Base-by-base conservation (phyloP, 2,329 filamentous ascomycete genomes). In the Lecanicillium sp. region DNA sequence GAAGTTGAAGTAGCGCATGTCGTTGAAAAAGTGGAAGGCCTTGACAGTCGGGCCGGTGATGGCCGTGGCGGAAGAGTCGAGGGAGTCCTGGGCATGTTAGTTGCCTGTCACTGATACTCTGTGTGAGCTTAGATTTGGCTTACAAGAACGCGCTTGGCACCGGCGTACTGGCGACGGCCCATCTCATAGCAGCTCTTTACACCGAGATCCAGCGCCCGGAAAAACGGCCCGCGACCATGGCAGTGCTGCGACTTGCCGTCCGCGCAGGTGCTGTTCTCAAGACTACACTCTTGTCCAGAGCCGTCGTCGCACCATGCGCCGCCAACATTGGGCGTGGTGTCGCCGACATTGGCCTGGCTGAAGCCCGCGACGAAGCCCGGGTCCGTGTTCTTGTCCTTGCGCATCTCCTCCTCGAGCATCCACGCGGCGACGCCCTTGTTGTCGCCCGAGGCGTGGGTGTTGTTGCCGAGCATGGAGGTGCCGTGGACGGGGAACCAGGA, bases 401-500 rank as follows among this genome's bases (percentile, higher is more conserved):
- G 62, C 41, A 85, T 74, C 44, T 78, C 82, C 55, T 85, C 78
- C 62, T 97, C 91, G 45, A 96, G 84, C 11, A 95, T 71, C 61
- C 85, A 86, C 0, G 90, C 87, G 2, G 91, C 90, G 7, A 95
- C 88, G 10, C 91, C 91, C 68, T 97, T 97, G 71, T 97, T 97
- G 65, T 97, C 91, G 15, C 88, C 91, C 2, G 89, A 84, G 42
- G 93, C 80, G 12, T 95, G 74, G 0, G 90, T 96, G 67, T 95
- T 95, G 67, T 97, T 97, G 46, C 87, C 86, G 19, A 91, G 81
- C 65, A 96, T 79, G 1, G 89, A 95, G 0, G 91, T 97, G 39
- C 90, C 90, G 62, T 97, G 91, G 0, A 90, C 87, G 3, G 91
- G 81, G 63, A 90, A 95, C 87, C 90, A 97, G 12, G 88, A 93